Evolutionary conservation across 1,284 basidiomycete genomes (phyloP).

Genomic region (Thecaphora thlaspeos): DNA sequence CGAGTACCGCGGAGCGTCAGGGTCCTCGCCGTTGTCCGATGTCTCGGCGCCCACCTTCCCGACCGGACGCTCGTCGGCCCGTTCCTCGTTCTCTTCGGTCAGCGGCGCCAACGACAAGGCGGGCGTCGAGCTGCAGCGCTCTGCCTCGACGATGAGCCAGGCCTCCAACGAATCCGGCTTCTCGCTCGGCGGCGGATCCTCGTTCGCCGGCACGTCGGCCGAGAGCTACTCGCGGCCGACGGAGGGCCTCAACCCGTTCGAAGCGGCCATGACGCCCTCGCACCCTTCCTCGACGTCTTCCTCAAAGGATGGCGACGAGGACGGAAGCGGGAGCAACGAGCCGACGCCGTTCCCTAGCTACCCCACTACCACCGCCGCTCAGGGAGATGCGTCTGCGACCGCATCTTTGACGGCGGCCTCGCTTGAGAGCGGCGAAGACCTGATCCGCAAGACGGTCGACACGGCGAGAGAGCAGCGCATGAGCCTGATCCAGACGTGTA

Average conservation of each 20-base stretch:
- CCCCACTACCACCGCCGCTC: conserved; percentile 10
- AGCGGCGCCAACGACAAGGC: not conserved
- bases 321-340: conserved; percentile 10
- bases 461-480: conserved; percentile 53
- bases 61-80: conserved; percentile 14
- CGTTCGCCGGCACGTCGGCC: too few relatives aligned
- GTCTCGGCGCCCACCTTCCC: conserved; percentile 26
- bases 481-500: conserved; percentile 51
- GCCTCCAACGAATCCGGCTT: too few relatives aligned
- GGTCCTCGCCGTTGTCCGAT: conserved; percentile 30
- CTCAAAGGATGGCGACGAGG: too few relatives aligned
- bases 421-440: conserved; percentile 18
- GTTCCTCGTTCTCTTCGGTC: conserved; percentile 25
- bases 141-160: too few relatives aligned
- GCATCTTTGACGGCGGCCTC: conserved; percentile 4
- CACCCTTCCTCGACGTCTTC: too few relatives aligned
- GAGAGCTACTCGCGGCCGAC: not conserved
- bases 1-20: not conserved
- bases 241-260: conserved; percentile 18
- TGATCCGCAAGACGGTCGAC: conserved; percentile 27
- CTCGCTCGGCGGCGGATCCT: too few relatives aligned
- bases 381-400: conserved; percentile 11
- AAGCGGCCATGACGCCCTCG: conserved; percentile 8
- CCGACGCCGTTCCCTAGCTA: conserved; percentile 19
- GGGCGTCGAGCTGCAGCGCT: too few relatives aligned